phyloP scores from a whole-genome alignment of 139 green algal genomes.

The Dunaliella primolecta region DNA sequence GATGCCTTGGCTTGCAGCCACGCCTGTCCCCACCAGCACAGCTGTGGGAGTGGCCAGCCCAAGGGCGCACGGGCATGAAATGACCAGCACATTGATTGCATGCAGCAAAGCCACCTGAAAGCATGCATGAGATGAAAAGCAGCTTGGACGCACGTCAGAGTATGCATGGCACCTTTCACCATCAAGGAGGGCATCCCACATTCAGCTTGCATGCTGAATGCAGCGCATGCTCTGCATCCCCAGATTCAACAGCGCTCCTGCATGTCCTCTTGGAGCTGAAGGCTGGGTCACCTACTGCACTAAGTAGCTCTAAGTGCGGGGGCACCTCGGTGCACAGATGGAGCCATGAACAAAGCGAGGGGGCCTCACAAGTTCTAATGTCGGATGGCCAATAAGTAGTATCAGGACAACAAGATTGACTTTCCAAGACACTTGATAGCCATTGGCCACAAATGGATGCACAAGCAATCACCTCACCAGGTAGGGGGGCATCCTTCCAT shows the following conservation, averaged over 20 bases:
- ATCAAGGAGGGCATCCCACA: neutral
- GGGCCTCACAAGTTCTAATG: too few species aligned
- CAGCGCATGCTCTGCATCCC: too few species aligned
- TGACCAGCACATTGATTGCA: constrained; percentile 86
- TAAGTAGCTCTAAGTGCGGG: too few species aligned
- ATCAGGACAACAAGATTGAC: too few species aligned
- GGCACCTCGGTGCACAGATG: too few species aligned
- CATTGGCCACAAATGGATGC: neutral
- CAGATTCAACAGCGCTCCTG: too few species aligned
- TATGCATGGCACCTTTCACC: too few species aligned
- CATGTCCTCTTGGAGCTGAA: neutral
- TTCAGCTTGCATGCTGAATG: too few species aligned
- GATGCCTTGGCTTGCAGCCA: constrained; percentile 68
- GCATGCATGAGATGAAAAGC: constrained; percentile 24
- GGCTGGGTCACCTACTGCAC: too few species aligned
- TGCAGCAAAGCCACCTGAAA: constrained; percentile 84
- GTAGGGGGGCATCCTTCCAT: neutral
- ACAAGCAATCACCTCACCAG: neutral
- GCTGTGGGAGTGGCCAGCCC: constrained; percentile 93
- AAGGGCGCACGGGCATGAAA: constrained; percentile 96
- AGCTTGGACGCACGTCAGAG: neutral
- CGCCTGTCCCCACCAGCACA: constrained; percentile 88
- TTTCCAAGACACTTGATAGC: too few species aligned
- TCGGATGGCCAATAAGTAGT: too few species aligned
- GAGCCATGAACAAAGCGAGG: too few species aligned